Evolutionary conservation across 228 moss, liverwort and hornwort species (phyloP).

Genomic region (Sphagnum fallax): DNA sequence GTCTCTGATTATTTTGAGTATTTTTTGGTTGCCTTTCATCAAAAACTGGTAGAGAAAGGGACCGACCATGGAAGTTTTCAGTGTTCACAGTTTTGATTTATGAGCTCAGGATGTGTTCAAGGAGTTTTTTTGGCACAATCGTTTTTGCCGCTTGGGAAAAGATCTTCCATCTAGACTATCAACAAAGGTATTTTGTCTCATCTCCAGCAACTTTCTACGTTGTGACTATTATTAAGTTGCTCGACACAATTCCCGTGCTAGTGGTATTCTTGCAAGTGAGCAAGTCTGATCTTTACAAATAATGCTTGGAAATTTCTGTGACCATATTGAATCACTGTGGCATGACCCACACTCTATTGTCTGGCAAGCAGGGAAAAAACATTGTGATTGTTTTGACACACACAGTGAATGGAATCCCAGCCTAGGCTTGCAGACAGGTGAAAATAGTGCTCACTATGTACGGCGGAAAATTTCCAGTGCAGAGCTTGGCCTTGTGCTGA

Average conservation of each 20-base stretch:
- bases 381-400: slow-evolving; percentile 6
- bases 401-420: background rate
- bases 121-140: slow-evolving; percentile 57
- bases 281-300: too few species aligned
- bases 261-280: too few species aligned
- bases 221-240: too few species aligned
- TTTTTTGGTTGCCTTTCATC: too few species aligned
- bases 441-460: slow-evolving; percentile 12
- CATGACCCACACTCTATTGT: slow-evolving; percentile 26
- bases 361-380: slow-evolving; percentile 11
- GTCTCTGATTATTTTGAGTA: too few species aligned
- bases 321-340: slow-evolving; percentile 47
- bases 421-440: background rate
- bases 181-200: slow-evolving; percentile 27
- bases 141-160: slow-evolving; percentile 37
- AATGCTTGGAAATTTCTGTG: slow-evolving; percentile 35
- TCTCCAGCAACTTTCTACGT: too few species aligned
- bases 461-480: slow-evolving; percentile 41
- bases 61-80: too few species aligned
- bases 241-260: too few species aligned
- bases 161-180: slow-evolving; percentile 14
- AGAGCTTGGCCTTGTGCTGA: slow-evolving; percentile 52
- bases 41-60: too few species aligned
- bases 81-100: background rate
- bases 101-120: slow-evolving; percentile 62